A percentile compares a stretch with the other conserved stretches of the same genome.
phyloP scores from a whole-genome alignment of 768 basidiomycete genomes.

The Calocybe cyanea region DNA sequence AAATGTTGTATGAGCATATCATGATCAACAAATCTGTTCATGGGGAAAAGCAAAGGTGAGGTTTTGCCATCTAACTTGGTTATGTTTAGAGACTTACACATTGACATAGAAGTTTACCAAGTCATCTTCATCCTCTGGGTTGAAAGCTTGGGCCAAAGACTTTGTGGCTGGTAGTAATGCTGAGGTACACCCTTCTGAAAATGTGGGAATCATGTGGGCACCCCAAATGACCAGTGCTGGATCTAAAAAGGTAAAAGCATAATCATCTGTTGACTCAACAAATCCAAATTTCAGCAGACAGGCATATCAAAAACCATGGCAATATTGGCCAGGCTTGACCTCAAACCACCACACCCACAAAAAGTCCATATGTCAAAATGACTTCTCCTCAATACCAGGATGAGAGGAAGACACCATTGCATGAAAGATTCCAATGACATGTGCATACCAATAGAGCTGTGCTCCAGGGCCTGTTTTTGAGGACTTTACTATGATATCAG shows the following conservation, averaged over 20 bases:
- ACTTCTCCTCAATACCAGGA: not conserved
- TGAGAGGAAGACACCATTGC: constrained; percentile 17
- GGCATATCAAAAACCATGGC: constrained; percentile 4
- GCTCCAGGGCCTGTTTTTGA: no score
- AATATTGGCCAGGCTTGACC: constrained; percentile 3
- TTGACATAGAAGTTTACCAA: no score
- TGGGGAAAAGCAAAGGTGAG: no score
- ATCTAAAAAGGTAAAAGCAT: constrained; percentile 33
- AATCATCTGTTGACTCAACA: constrained; percentile 6
- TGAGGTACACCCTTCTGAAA: constrained; percentile 10
- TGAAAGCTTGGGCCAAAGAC: no score
- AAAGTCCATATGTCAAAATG: constrained; percentile 20
- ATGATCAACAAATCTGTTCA: no score
- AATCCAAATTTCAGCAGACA: constrained; percentile 20
- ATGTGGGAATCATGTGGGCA: constrained; percentile 32
- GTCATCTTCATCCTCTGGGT: no score
- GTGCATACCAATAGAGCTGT: constrained; percentile 30
- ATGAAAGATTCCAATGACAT: constrained; percentile 25
- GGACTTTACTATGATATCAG: no score
- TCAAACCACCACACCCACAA: constrained; percentile 32
- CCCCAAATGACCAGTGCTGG: constrained; percentile 25
- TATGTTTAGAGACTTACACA: no score
- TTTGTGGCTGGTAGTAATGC: no score
- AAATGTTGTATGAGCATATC: no score
- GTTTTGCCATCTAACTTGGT: no score